Evolutionary conservation across 495 filamentous ascomycete species (phyloP).

Genomic region (Lepraria neglecta): DNA sequence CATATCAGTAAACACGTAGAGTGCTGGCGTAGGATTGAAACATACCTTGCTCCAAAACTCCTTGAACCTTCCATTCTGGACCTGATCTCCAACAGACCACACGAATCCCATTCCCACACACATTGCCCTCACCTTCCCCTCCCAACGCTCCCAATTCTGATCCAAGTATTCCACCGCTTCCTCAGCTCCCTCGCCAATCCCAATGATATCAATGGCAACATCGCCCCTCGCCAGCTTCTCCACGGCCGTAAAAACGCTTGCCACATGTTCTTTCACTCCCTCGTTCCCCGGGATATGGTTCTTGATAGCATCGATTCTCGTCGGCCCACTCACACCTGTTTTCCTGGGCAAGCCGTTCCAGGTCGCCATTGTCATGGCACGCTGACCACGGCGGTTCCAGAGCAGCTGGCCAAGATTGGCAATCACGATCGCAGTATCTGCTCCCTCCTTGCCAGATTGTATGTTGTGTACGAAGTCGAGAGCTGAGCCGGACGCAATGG

Average conservation of each 20-base stretch:
- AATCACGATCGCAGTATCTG: conserved; percentile 49
- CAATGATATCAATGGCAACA: conserved; percentile 60
- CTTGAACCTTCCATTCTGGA: conserved; percentile 38
- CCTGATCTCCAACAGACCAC: conserved; percentile 24
- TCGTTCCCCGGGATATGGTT: conserved; percentile 55
- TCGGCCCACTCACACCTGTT: conserved; percentile 44
- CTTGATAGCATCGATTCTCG: conserved; percentile 35
- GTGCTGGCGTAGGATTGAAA: conserved; percentile 21
- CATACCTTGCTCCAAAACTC: conserved; percentile 45
- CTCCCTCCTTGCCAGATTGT: conserved; percentile 27
- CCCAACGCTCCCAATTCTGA: conserved; percentile 47
- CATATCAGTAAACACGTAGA: not conserved
- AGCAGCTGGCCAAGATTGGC: conserved; percentile 65
- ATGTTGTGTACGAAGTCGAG: conserved; percentile 54
- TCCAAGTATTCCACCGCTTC: conserved; percentile 51
- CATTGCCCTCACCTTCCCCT: conserved; percentile 33
- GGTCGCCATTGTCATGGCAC: conserved; percentile 47
- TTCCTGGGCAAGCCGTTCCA: conserved; percentile 50
- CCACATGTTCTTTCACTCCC: conserved; percentile 49
- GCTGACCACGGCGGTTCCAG: conserved; percentile 55
- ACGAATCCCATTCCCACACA: conserved; percentile 39
- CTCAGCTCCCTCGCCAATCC: conserved; percentile 50
- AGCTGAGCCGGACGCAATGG: conserved; percentile 60
- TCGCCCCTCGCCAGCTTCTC: conserved; percentile 36
- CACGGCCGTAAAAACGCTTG: conserved; percentile 58